Conservation (phyloP, 2,329 filamentous ascomycete genomes). For the Xylariaceae sp. region DNA sequence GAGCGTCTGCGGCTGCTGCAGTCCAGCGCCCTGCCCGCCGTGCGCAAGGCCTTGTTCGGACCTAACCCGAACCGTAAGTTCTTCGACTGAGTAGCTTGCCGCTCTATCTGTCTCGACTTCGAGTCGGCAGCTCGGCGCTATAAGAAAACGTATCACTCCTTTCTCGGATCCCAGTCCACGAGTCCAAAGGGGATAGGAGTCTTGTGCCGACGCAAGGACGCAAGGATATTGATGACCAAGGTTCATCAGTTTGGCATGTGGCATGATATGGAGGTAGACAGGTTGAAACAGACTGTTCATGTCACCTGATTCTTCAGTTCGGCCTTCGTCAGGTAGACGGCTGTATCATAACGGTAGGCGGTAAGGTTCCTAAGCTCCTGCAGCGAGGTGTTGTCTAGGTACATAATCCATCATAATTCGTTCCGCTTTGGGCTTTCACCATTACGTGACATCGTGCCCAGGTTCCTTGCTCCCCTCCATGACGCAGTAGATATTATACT, state of each 20-base stretch:
- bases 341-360: slow-evolving; percentile 17
- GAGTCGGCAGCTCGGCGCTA: too few species aligned
- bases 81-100: slow-evolving; percentile 62
- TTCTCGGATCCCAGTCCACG: neutral
- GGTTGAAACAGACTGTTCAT: slow-evolving; percentile 4
- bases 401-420: too few species aligned
- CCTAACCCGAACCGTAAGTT: slow-evolving; percentile 95
- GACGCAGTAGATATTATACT: too few species aligned
- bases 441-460: too few species aligned
- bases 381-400: too few species aligned
- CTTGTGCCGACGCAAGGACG: too few species aligned
- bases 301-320: slow-evolving; percentile 4
- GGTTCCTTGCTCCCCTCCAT: too few species aligned
- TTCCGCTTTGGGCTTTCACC: too few species aligned
- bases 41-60: slow-evolving; percentile 85
- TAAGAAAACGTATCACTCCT: neutral
- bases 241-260: neutral
- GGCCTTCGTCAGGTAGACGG: slow-evolving; percentile 16
- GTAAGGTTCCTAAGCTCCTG: slow-evolving; percentile 4
- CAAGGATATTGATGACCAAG: too few species aligned
- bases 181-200: neutral
- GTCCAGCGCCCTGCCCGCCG: slow-evolving; percentile 75
- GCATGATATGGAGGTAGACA: neutral
- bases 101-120: too few species aligned
- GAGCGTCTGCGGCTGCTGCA: slow-evolving; percentile 83